Conservation (phyloP, 768 basidiomycete species). For the Russula sp. region DNA sequence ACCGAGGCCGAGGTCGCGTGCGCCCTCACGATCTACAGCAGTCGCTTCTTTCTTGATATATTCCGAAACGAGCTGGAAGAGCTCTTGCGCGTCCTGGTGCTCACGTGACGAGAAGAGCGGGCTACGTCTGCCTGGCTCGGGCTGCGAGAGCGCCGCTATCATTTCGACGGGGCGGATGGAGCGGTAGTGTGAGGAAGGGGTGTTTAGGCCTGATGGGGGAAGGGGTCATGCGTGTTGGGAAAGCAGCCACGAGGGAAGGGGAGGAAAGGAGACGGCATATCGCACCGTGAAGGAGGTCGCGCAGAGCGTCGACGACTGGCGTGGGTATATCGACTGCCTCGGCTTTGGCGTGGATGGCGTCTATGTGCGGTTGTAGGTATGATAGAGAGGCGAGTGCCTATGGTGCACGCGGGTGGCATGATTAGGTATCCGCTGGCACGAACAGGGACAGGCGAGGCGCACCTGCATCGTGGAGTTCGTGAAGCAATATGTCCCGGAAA, state of each 20-base stretch:
- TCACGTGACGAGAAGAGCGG: conserved; percentile 83
- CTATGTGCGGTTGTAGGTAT: conserved; percentile 74
- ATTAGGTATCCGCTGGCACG: conserved; percentile 2
- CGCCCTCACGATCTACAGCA: conserved; percentile 67
- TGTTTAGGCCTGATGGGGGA: conserved; percentile 54
- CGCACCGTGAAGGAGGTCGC: conserved; percentile 63
- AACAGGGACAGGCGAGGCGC: conserved; percentile 9
- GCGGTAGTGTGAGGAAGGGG: conserved; percentile 52
- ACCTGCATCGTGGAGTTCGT: conserved; percentile 96
- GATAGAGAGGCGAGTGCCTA: conserved; percentile 87
- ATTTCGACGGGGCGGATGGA: conserved; percentile 72
- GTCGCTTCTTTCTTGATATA: conserved; percentile 82
- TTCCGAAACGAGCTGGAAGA: conserved; percentile 93
- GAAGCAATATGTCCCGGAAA: conserved; percentile 95
- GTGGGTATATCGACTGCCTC: conserved; percentile 78
- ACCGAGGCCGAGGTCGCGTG: conserved; percentile 68
- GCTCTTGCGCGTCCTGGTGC: conserved; percentile 97
- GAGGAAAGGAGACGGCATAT: not conserved
- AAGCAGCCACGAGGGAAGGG: conserved; percentile 28
- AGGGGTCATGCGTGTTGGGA: not conserved
- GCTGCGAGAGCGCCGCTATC: conserved; percentile 62
- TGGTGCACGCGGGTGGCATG: conserved; percentile 18
- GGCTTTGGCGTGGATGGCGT: conserved; percentile 69
- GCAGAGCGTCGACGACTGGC: conserved; percentile 80
- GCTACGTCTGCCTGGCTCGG: conserved; percentile 51